These are phyloP conservation scores for Ceratocystis cacaofunesta DNA, from an alignment of 2,329 filamentous ascomycete species.

Conservation along the genomic window DNA sequence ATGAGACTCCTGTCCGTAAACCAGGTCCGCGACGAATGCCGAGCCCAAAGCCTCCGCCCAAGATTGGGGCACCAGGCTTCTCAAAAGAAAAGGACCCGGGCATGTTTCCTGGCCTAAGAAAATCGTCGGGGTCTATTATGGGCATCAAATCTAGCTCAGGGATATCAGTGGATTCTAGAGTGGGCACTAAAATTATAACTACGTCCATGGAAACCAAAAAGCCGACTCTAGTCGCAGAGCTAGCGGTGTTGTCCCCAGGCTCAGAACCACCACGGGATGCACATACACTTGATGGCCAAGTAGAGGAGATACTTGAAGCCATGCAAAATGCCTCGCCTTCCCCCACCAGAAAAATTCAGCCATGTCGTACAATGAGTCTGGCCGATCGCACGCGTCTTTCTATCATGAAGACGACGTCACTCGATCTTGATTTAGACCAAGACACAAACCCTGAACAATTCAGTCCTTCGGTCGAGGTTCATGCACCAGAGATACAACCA, in stretches of 20 bases:
- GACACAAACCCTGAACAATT: conserved; percentile 22
- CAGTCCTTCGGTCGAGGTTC: conserved; percentile 18
- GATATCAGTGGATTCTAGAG: too few species aligned
- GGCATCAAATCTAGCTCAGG: neutral
- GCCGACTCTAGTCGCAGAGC: neutral
- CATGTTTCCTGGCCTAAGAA: neutral
- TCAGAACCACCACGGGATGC: conserved; percentile 20
- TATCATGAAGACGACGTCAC: conserved; percentile 47
- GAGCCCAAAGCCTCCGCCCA: conserved; percentile 11
- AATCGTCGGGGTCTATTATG: neutral
- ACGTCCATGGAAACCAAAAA: neutral
- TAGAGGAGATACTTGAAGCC: conserved; percentile 41
- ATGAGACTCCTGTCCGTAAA: conserved; percentile 10
- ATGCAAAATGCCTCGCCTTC: conserved; percentile 43
- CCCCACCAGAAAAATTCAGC: conserved; percentile 34
- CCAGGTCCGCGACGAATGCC: neutral
- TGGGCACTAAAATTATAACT: neutral
- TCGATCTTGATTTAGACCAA: conserved; percentile 19
- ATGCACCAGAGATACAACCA: conserved; percentile 14
- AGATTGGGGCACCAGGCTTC: neutral
- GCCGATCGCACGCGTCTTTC: conserved; percentile 69
- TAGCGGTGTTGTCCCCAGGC: neutral
- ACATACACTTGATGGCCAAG: conserved; percentile 33
- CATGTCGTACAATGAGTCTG: conserved; percentile 45
- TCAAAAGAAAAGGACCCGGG: neutral